These are phyloP conservation scores for Oryza meridionalis DNA, from an alignment of 176 grass and related monocot species.

Conservation along the genomic window DNA sequence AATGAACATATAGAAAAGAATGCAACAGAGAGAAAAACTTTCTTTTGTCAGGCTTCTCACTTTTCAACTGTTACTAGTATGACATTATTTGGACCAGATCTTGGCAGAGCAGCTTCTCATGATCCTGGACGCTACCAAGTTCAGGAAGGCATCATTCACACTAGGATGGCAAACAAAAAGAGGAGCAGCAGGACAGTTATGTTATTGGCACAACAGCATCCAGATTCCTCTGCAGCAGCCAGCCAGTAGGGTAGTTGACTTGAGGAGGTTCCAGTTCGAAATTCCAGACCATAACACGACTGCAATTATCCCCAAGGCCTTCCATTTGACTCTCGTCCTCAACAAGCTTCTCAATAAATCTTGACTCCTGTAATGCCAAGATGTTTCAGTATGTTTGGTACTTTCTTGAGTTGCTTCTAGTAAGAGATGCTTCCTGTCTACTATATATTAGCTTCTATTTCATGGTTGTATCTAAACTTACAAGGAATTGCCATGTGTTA, in stretches of 20 bases:
- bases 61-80: slow-evolving; percentile 62
- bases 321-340: slow-evolving; percentile 97
- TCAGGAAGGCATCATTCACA: slow-evolving; percentile 62
- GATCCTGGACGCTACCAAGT: slow-evolving; percentile 61
- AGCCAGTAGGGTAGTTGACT: slow-evolving; percentile 65
- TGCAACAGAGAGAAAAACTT: slow-evolving; percentile 45
- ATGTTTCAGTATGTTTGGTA: slow-evolving; percentile 33
- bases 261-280: slow-evolving; percentile 61
- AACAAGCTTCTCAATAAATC: slow-evolving; percentile 85
- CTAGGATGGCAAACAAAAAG: slow-evolving; percentile 47
- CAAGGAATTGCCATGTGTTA: background rate
- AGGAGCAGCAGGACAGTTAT: slow-evolving; percentile 42
- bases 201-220: slow-evolving; percentile 56
- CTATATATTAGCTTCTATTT: slow-evolving; percentile 22
- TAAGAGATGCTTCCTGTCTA: background rate
- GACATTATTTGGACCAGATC: slow-evolving; percentile 54
- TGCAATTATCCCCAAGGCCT: slow-evolving; percentile 88
- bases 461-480: background rate
- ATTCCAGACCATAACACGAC: slow-evolving; percentile 80
- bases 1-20: slow-evolving; percentile 59
- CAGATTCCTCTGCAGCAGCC: slow-evolving; percentile 71
- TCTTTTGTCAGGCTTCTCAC: slow-evolving; percentile 60
- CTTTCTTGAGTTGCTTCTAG: slow-evolving; percentile 5
- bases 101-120: slow-evolving; percentile 66
- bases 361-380: slow-evolving; percentile 69